A percentile compares a stretch with the other conserved stretches of the same genome.
Conservation (phyloP, 352 stramenopile species). For the Phytophthora tentaculata region DNA sequence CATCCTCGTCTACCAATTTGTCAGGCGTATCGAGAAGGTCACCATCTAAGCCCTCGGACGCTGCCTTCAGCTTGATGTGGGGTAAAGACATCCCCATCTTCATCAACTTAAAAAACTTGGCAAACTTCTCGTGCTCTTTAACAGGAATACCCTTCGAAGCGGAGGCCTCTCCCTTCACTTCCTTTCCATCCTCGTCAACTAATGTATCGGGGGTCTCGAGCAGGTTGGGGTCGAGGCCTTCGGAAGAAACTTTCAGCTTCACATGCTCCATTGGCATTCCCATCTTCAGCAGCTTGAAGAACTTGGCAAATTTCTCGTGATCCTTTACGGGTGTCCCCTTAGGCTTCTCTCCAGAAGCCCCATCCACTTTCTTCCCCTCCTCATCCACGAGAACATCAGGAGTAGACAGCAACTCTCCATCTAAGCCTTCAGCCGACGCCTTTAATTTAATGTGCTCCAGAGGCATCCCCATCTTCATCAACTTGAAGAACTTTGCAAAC, state of each 20-base stretch:
- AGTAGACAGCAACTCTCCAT: slow-evolving; percentile 56
- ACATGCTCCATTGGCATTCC: slow-evolving; percentile 88
- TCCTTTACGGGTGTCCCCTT: slow-evolving; percentile 74
- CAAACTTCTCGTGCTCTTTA: slow-evolving; percentile 70
- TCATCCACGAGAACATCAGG: slow-evolving; percentile 61
- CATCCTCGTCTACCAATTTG: slow-evolving; percentile 57
- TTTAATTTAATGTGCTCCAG: slow-evolving; percentile 74
- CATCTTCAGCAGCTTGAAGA: slow-evolving; percentile 95
- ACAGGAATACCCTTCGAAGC: slow-evolving; percentile 43
- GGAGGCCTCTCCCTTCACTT: slow-evolving; percentile 30
- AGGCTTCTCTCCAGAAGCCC: slow-evolving; percentile 9
- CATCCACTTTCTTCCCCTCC: slow-evolving; percentile 49
- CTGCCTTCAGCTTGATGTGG: slow-evolving; percentile 91
- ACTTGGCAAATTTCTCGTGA: slow-evolving; percentile 93
- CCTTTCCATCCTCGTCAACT: slow-evolving; percentile 62
- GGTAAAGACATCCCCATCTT: slow-evolving; percentile 86
- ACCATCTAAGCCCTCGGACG: slow-evolving; percentile 64
- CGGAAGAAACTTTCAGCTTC: slow-evolving; percentile 80
- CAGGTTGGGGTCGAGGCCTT: slow-evolving; percentile 60
- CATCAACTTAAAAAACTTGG: slow-evolving; percentile 95
- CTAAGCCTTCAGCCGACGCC: slow-evolving; percentile 61
- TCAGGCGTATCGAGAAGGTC: slow-evolving; percentile 72
- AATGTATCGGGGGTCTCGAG: slow-evolving; percentile 68
- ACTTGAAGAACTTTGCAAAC: slow-evolving; percentile 85
- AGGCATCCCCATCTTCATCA: slow-evolving; percentile 85